Base-by-base conservation (phyloP, 2,329 filamentous ascomycete species). In the Ascocoryne sarcoides region DNA sequence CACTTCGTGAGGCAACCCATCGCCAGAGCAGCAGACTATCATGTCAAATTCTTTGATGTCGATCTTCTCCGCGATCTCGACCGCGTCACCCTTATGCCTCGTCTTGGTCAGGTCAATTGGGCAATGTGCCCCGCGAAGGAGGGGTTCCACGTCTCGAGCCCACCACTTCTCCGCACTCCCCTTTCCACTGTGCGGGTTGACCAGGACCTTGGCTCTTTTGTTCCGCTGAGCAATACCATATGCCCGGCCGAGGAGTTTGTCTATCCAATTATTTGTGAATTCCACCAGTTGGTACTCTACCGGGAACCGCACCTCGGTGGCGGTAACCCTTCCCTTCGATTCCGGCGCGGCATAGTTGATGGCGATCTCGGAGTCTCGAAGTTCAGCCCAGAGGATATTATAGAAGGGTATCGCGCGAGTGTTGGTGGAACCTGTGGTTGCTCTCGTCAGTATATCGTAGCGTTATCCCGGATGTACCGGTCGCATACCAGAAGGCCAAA, bases 181-280 rank as follows among this genome's bases (percentile, higher is more conserved):
- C 31, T 87, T 84, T 0, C 92, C 92, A 10, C 88, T 86, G 54
- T 89, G 83, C 0, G 92, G 92, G 61, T 98, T 98, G 46, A 98
- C 73, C 32, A 96, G 67, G 10, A 96, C 79, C 60, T 92, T 94
- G 47, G 92, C 79, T 34, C 86, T 78, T 62, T 88, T 92, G 43
- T 70, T 73, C 39, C 71, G 73, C 54, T 82, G 76, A 2, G 83
- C 73, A 5, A 68, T 65, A 40, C 67, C 81, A 65, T 95, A 95
- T 17, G 89, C 78, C 34, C 72, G 71, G 26, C 77, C 66, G 15
- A 94, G 60, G 23, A 95, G 69, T 38, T 65, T 67, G 19, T 71
- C 66, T 28, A 79, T 65, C 78, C 86, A 95, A 43, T 44, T 47
- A 28, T 54, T 49, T 2, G 53, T 51, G 4, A 41, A 28, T 32